Conservation (phyloP, 1,284 basidiomycete species). For the Ceratobasidium sp. region DNA sequence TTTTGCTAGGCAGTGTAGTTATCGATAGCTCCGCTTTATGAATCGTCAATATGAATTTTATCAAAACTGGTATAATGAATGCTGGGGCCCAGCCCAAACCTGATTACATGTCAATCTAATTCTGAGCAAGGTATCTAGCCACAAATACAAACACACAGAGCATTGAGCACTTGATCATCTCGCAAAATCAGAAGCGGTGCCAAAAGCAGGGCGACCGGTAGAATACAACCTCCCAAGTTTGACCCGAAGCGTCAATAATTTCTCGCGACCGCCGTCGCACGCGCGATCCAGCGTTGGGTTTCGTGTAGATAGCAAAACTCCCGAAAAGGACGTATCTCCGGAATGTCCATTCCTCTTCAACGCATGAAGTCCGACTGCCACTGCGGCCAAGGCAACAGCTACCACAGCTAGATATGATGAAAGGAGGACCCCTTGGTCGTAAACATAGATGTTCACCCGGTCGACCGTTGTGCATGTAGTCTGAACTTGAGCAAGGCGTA, state of each 20-base stretch:
- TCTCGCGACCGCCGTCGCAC: constrained; percentile 32
- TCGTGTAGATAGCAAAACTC: constrained; percentile 29
- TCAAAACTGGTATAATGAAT: background rate
- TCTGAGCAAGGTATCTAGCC: background rate
- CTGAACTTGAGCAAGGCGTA: background rate
- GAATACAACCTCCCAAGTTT: constrained; percentile 21
- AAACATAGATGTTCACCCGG: constrained; percentile 25
- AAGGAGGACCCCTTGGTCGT: constrained; percentile 24
- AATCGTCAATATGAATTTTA: constrained; percentile 10
- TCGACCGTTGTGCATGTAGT: constrained; percentile 12
- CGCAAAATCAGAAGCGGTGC: constrained; percentile 6
- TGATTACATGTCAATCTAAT: background rate
- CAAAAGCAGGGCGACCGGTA: constrained; percentile 33
- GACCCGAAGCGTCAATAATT: constrained; percentile 19
- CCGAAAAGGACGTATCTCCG: constrained; percentile 38
- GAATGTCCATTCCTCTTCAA: constrained; percentile 36
- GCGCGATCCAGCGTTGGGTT: constrained; percentile 41
- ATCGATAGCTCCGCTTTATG: too few relatives aligned
- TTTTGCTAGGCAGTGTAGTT: too few relatives aligned
- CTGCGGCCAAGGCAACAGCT: constrained; percentile 1
- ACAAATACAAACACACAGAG: background rate
- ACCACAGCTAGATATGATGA: constrained; percentile 3
- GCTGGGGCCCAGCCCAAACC: background rate
- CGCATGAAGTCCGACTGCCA: constrained; percentile 21
- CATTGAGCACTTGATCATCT: background rate